Conservation (phyloP, 2,329 filamentous ascomycete genomes). For the Ceratocystis cubensis region DNA sequence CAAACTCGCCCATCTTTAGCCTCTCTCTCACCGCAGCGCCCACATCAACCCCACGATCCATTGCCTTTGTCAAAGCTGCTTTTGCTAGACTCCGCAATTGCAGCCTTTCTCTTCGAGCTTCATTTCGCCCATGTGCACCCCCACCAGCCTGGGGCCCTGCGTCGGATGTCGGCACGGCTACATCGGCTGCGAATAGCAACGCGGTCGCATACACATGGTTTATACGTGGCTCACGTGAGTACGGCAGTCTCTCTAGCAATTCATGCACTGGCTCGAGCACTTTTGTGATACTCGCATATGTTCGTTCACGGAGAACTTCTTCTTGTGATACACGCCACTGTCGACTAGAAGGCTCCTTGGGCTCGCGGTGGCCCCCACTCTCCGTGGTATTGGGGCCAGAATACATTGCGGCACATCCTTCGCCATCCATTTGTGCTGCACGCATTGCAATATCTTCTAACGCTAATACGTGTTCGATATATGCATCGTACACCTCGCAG, state of each 20-base stretch:
- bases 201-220: slow-evolving; percentile 62
- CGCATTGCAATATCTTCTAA: slow-evolving; percentile 19
- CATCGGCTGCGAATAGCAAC: slow-evolving; percentile 60
- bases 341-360: neutral
- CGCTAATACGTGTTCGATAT: slow-evolving; percentile 43
- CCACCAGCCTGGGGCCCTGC: slow-evolving; percentile 20
- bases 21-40: slow-evolving; percentile 28
- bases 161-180: slow-evolving; percentile 36
- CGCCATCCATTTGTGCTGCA: slow-evolving; percentile 1
- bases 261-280: slow-evolving; percentile 60
- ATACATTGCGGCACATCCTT: neutral
- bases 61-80: slow-evolving; percentile 30
- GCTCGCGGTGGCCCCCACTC: too few species aligned
- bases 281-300: slow-evolving; percentile 46
- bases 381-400: too few species aligned
- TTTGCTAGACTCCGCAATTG: slow-evolving; percentile 30
- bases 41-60: slow-evolving; percentile 26
- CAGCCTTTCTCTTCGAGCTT: slow-evolving; percentile 15
- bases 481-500: slow-evolving; percentile 65
- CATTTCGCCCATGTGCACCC: slow-evolving; percentile 24
- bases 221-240: slow-evolving; percentile 52
- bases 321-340: neutral
- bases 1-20: slow-evolving; percentile 22
- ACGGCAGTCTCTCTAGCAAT: slow-evolving; percentile 57
- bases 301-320: slow-evolving; percentile 26